Conservation (phyloP, 352 stramenopile species). For the Phytophthora capsici region DNA sequence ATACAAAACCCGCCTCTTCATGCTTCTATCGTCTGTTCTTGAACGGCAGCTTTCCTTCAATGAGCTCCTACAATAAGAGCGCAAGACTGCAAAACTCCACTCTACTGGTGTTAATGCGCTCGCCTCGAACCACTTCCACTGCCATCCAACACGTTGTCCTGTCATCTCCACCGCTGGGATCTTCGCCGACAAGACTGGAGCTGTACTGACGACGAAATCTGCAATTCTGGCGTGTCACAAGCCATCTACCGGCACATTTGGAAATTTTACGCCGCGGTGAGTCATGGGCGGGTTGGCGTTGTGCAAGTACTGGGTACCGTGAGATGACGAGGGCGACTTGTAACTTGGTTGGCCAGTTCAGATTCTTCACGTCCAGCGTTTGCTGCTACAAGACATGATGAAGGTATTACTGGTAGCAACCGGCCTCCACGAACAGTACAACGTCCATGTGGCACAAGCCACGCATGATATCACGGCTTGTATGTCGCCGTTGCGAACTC, state of each 20-base stretch:
- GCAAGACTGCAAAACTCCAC: conserved; percentile 91
- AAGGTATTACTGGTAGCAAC: conserved; percentile 94
- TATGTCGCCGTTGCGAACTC: conserved; percentile 88
- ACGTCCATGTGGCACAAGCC: conserved; percentile 85
- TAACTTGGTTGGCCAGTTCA: conserved; percentile 85
- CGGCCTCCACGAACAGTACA: conserved; percentile 89
- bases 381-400: conserved; percentile 92
- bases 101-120: conserved; percentile 88
- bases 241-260: conserved; percentile 90
- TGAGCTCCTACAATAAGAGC: conserved; percentile 89
- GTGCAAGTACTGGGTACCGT: conserved; percentile 92
- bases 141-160: conserved; percentile 88
- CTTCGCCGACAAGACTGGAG: conserved; percentile 47
- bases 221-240: conserved; percentile 92
- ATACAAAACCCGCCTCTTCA: conserved; percentile 84
- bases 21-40: conserved; percentile 86
- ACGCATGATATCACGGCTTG: conserved; percentile 82
- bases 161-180: conserved; percentile 76
- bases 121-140: conserved; percentile 86
- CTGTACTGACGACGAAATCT: conserved; percentile 82
- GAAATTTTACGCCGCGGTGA: conserved; percentile 91
- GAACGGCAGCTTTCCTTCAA: conserved; percentile 83
- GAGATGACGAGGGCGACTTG: conserved; percentile 78
- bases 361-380: conserved; percentile 59
- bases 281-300: conserved; percentile 91